A percentile compares a stretch with the other conserved stretches of the same genome.
Evolutionary conservation across 2,329 filamentous ascomycete genomes (phyloP).

Genomic region (Ophiostoma fasciatum): DNA sequence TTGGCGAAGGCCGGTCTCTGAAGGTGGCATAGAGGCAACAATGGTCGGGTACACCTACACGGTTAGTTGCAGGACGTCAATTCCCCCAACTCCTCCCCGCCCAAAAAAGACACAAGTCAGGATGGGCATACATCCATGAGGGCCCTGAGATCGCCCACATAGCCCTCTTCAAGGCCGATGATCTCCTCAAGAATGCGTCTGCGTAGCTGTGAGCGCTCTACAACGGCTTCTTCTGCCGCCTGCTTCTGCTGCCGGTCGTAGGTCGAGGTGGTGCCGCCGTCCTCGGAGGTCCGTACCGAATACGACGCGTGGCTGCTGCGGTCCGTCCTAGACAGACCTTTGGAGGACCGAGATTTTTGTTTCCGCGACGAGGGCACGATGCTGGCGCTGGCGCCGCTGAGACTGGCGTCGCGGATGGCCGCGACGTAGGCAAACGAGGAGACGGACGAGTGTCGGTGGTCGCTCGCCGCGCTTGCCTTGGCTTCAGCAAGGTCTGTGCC

Average conservation of each 20-base stretch:
- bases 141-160: constrained; percentile 76
- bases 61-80: too few species aligned
- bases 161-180: constrained; percentile 72
- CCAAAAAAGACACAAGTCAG: neutral
- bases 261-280: constrained; percentile 49
- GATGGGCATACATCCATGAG: constrained; percentile 56
- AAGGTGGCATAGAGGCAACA: constrained; percentile 51
- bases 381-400: constrained; percentile 62
- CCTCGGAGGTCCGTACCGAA: constrained; percentile 46
- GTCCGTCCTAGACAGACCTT: constrained; percentile 42
- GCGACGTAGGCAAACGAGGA: constrained; percentile 69
- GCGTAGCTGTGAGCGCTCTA: constrained; percentile 57
- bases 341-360: constrained; percentile 37
- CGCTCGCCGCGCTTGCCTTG: constrained; percentile 10
- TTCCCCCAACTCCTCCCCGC: too few species aligned
- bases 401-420: constrained; percentile 66
- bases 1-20: constrained; percentile 48
- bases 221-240: constrained; percentile 50
- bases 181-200: constrained; percentile 74
- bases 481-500: too few species aligned
- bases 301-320: constrained; percentile 48
- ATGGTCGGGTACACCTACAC: constrained; percentile 60
- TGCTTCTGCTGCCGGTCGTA: constrained; percentile 34
- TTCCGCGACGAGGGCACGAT: constrained; percentile 45
- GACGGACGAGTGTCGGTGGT: constrained; percentile 44